Base-by-base conservation (phyloP, 129 eudicot species). In the Tanacetum coccineum region DNA sequence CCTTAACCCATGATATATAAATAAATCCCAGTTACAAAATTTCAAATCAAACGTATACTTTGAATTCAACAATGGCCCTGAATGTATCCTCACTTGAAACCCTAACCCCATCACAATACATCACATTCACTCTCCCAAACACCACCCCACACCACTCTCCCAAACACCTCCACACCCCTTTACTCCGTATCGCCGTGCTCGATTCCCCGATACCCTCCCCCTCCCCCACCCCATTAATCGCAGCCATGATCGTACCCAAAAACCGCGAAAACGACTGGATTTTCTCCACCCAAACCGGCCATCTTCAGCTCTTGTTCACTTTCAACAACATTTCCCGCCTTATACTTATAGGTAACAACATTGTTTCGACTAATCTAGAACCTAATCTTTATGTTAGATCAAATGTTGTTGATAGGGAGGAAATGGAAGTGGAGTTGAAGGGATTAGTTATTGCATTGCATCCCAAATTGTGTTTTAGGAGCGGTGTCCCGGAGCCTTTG, bases 251-350 rank as follows among this genome's bases (percentile, higher is more conserved):
- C 21, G 97, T 94, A 36, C 99, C 99, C 3, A 58, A 39, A 9
- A 62, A 78, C 71, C 95, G 93, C 14, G 90, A 89, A 73, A 44
- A 81, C 15, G 97, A 89, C 75, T 94, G 99, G 99, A 82, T 60
- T 56, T 94, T 94, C 82, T 84, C 82, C 59, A 94, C 99, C 0
- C 59, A 74, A 52, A 44, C 77, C 58, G 99, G 99, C 32, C 99
- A 86, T 54, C 85, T 82, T 59, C 96, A 89, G 70, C 93, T 87
- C 72, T 78, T 93, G 28, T 75, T 59, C 75, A 56, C 30, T 54
- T 50, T 59, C 51, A 60, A 75, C 9, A 69, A 79, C 6, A 58
- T 89, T 79, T 94, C 95, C 45, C 95, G 97, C 78, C 82, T 94
- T 65, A 80, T 89, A 32, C 81, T 94, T 1, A 76, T 94, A 19